These are phyloP conservation scores for Drosera spatulata DNA, from an alignment of 179 eudicot species.

Conservation along the genomic window DNA sequence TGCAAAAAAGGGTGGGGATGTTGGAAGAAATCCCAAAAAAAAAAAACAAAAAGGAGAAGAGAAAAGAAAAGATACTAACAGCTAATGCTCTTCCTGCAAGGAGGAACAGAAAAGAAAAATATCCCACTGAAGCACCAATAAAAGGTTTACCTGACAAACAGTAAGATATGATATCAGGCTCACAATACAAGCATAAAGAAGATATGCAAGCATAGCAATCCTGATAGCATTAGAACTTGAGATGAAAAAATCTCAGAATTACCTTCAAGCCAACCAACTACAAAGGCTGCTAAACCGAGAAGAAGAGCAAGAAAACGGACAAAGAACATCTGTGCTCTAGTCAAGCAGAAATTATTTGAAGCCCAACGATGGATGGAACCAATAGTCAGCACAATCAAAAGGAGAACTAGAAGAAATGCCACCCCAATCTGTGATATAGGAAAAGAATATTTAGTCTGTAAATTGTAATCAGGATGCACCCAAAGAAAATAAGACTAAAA, in stretches of 20 bases:
- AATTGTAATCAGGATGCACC: no score
- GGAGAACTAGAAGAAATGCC: slow-evolving; percentile 81
- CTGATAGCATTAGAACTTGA: no score
- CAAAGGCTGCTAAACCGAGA: slow-evolving; percentile 85
- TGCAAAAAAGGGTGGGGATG: slow-evolving; percentile 10
- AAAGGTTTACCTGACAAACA: slow-evolving; percentile 59
- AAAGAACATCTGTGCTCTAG: slow-evolving; percentile 78
- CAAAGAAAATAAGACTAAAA: no score
- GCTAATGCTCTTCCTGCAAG: slow-evolving; percentile 93
- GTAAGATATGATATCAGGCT: no score
- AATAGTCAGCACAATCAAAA: slow-evolving; percentile 76
- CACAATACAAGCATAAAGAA: slow-evolving; percentile 1
- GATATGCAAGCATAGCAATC: no score
- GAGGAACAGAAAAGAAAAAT: slow-evolving; percentile 87
- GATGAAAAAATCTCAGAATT: slow-evolving; percentile 1
- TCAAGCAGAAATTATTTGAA: slow-evolving; percentile 89
- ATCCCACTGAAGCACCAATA: slow-evolving; percentile 95
- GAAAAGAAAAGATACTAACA: slow-evolving; percentile 31
- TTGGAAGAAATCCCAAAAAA: neutral
- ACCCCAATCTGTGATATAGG: slow-evolving; percentile 73
- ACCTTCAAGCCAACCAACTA: slow-evolving; percentile 86
- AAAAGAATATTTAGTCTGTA: slow-evolving; percentile 1
- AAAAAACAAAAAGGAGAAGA: neutral
- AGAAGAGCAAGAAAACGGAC: slow-evolving; percentile 93
- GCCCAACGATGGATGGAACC: slow-evolving; percentile 97